Conservation (phyloP, 345 rosid genomes). For the Melastoma malabathricum region DNA sequence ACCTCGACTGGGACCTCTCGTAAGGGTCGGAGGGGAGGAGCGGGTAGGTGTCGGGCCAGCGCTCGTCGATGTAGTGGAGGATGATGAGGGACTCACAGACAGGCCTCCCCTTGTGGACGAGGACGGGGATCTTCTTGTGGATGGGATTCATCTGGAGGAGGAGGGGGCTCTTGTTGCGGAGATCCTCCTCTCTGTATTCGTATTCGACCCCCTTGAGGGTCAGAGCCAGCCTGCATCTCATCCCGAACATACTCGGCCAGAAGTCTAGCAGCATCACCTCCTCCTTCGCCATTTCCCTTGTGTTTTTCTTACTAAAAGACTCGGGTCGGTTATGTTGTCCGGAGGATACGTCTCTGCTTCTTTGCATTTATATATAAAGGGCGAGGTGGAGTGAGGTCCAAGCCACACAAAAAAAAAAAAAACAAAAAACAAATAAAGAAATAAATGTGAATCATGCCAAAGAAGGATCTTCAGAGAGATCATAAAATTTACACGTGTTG, state of each 20-base stretch:
- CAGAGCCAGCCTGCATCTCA: constrained; percentile 11
- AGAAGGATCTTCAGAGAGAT: too few relatives aligned
- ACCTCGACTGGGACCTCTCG: constrained; percentile 8
- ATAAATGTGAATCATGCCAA: too few relatives aligned
- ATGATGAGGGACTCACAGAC: constrained; percentile 10
- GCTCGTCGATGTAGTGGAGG: constrained; percentile 13
- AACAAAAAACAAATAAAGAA: too few relatives aligned
- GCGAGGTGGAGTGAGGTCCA: too few relatives aligned
- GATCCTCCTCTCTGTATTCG: constrained; percentile 8
- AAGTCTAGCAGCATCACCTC: constrained; percentile 8
- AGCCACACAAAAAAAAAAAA: too few relatives aligned
- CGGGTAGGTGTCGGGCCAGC: constrained; percentile 7
- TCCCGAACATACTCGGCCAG: constrained; percentile 2
- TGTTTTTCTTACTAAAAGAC: too few relatives aligned
- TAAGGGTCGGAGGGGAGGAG: constrained; percentile 12
- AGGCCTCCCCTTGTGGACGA: constrained; percentile 12
- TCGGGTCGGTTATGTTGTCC: too few relatives aligned
- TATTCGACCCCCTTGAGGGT: constrained; percentile 9
- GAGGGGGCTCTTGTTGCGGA: constrained; percentile 8
- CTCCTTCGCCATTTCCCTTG: constrained; percentile 11
- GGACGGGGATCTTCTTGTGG: constrained; percentile 10
- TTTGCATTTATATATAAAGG: too few relatives aligned
- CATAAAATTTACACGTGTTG: too few relatives aligned
- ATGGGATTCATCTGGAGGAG: constrained; percentile 12
- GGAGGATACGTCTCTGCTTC: too few relatives aligned